Percentiles rank a stretch among this genome's conserved stretches.
These are phyloP conservation scores for Ceratobasidium sp. DNA, from an alignment of 1,284 basidiomycete genomes.

Conservation along the genomic window DNA sequence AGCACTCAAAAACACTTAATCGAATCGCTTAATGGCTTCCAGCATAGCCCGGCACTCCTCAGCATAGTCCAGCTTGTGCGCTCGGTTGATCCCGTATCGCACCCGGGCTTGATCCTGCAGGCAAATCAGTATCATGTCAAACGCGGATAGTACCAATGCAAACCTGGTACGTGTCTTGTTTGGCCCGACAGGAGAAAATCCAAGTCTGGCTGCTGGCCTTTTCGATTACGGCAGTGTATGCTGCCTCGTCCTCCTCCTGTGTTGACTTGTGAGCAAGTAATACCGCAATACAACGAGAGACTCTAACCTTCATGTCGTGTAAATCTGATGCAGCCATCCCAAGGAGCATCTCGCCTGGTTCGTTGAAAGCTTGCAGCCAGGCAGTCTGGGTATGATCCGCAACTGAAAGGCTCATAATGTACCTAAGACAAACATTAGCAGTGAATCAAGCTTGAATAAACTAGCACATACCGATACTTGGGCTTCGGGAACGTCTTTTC, in stretches of 20 bases:
- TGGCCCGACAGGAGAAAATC: constrained; percentile 90
- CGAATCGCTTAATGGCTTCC: constrained; percentile 59
- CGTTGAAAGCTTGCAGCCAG: constrained; percentile 98
- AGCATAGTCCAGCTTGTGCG: constrained; percentile 75
- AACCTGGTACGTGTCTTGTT: constrained; percentile 88
- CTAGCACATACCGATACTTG: constrained; percentile 77
- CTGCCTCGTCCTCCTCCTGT: constrained; percentile 74
- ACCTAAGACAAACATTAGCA: constrained; percentile 64
- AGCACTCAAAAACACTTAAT: constrained; percentile 19
- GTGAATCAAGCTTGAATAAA: not conserved
- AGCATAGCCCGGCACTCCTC: constrained; percentile 75
- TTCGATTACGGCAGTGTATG: constrained; percentile 73
- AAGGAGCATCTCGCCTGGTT: constrained; percentile 83
- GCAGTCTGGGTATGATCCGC: constrained; percentile 90
- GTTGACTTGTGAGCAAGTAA: not conserved
- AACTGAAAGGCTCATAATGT: constrained; percentile 89
- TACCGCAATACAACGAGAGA: not conserved
- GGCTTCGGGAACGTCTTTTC: constrained; percentile 79
- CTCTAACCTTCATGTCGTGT: constrained; percentile 73
- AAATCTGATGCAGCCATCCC: constrained; percentile 87
- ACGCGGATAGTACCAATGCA: constrained; percentile 52
- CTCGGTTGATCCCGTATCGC: constrained; percentile 82
- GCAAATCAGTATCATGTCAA: not conserved
- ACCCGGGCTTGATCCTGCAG: constrained; percentile 79
- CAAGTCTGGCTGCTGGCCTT: constrained; percentile 77